Evolutionary conservation across 73 alveolate genomes (phyloP).

Genomic region (Paramecium biaurelia): DNA sequence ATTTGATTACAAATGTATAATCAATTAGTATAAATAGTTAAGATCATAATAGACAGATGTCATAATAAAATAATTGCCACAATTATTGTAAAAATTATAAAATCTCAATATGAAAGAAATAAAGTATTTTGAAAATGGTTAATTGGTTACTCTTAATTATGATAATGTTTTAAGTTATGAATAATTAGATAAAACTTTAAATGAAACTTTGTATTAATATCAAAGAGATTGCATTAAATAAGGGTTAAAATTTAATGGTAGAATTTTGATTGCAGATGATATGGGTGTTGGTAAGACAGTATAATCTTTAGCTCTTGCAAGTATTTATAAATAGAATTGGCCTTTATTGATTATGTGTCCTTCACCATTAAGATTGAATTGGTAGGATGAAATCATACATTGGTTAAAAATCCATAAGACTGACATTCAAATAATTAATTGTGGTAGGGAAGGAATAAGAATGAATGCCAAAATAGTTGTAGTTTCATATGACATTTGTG

Average conservation of each 20-base stretch:
- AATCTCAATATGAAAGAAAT: not conserved
- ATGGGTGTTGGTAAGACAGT: conserved; percentile 96
- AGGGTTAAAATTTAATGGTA: conserved; percentile 64
- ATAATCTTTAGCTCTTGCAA: conserved; percentile 86
- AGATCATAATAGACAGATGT: not conserved
- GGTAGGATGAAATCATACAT: conserved; percentile 92
- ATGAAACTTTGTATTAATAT: conserved; percentile 64
- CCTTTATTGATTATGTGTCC: conserved; percentile 90
- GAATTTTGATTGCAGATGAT: conserved; percentile 93
- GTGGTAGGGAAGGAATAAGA: conserved; percentile 71
- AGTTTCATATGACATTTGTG: conserved; percentile 88
- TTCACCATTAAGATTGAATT: conserved; percentile 82
- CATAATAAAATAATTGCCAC: not conserved
- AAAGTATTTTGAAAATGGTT: conserved; percentile 4
- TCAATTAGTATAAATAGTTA: not conserved
- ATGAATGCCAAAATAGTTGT: conserved; percentile 79
- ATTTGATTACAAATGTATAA: not conserved
- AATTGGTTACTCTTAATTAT: not conserved
- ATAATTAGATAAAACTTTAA: not conserved
- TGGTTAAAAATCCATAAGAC: conserved; percentile 79
- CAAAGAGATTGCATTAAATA: not conserved
- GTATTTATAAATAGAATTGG: conserved; percentile 85
- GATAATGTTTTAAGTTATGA: not conserved
- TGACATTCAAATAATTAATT: conserved; percentile 71
- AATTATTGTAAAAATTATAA: not conserved